Evolutionary conservation across 768 basidiomycete genomes (phyloP), one percentile per base, ranked within the genome.

Genomic region (Termitomyces sp.): DNA sequence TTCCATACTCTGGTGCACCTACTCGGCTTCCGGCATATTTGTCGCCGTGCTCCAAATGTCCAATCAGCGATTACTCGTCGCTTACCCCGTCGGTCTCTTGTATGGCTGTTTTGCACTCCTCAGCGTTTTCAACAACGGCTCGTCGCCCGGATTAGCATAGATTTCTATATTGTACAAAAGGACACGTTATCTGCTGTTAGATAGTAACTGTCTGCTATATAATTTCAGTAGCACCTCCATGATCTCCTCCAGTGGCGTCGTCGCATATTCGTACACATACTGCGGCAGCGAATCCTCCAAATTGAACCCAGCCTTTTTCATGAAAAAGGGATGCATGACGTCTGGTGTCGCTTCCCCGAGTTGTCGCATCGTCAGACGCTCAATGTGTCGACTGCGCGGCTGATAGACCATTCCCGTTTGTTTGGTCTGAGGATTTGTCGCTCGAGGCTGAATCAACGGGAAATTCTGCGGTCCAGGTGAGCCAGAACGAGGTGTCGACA

Each of bases 1-100:
- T 38, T 92, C 90, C 2, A 92, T 99, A 62, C 70, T 92, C 46
- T 99, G 97, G 97, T 98, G 94, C 75, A 97, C 97, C 36, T 94
- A 96, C 67, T 84, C 95, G 6, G 96, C 97, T 12, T 95, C 92
- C 2, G 88, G 88, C 14, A 98, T 99, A 56, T 98, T 99, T 65
- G 93, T 96, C 9, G 89, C 92, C 2, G 94, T 98, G 40, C 78
- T 99, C 52, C 84, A 92, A 62, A 95, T 99, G 92, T 93, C 92
- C 9, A 90, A 95, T 62, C 97, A 99, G 70, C 81, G 95, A 49
- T 77, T 98, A 28, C 83, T 99, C 24, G 94, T 99, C 42, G 97
- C 95, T 62, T 99, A 99, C 73, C 97, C 97, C 12, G 86, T 98
- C 53, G 94, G 92, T 38, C 74, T 99, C 53, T 76, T 98, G 24